Base-by-base conservation (phyloP, 106 monocot genomes). In the Chionographis japonica region DNA sequence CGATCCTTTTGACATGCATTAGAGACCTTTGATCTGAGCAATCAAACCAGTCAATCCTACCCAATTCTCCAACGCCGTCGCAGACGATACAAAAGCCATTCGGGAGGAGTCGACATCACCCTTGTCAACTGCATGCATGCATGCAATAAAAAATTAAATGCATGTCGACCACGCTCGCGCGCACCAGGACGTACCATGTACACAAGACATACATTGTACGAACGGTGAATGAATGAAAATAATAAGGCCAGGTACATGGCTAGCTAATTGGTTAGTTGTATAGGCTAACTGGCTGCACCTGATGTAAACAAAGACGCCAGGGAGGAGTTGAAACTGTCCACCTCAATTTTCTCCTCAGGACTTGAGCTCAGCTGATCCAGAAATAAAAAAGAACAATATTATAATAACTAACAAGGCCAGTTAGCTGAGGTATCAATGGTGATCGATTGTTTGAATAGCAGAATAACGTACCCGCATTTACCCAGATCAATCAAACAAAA, bases 41-140 rank as follows among this genome's bases (percentile, higher is more conserved):
- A 56, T 75, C 61, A 97, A 74, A 36, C 95, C 95, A 39, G 91
- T 68, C 41, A 77, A 18, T 40, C 40, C 74, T 18, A 86, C 69
- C 95, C 95, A 95, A 66, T 91, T 95, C 69, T 91, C 84, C 69
- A 95, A 65, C 46, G 91, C 83, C 54, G 17, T 81, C 11, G 92
- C 95, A 38, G 92, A 97, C 18, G 92, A 80, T 40, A 89, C 86
- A 70, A 95, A 95, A 14, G 89, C 95, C 59, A 69, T n/a, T 65
- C 82, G 86, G 6, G 92, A 88, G 8, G 84, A 81, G 58, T 89
- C 89, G 12, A 76, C 60, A 49, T 95, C 92, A 17, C 65, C 77
- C 39, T 92, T 82, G 17, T 59, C 79, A 62, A 95, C 95, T 95
- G 86, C 53, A 82, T 61, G 14, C 58, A 4, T n/a, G n/a, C 27